Base-by-base conservation (phyloP, 2,329 filamentous ascomycete genomes). In the Phyllosticta citrichinensis region DNA sequence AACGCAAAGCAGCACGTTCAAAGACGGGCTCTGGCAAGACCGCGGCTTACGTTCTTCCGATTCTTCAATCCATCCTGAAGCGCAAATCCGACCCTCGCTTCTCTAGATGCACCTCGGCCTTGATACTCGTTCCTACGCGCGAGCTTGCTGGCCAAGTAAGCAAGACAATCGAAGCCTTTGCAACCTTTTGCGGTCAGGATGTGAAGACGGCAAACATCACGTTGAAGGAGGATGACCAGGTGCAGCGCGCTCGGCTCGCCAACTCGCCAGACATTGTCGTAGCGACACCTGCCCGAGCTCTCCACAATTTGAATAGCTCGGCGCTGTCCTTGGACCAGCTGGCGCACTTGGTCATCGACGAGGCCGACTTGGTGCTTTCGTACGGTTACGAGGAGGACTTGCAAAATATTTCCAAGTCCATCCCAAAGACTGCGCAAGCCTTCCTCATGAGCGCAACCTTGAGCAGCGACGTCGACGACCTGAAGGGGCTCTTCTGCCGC, bases 21-120 rank as follows among this genome's bases (percentile, higher is more conserved):
- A 95, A 93, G 74, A 97, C 94, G 5, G 94, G 94, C 12, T 96
- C 92, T 3, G 94, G 94, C 66, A 99, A 99, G 80, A 99, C 94
- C 11, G 91, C 91, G n/a, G 93, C 94, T 56, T 97, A 97, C 72
- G 79, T 96, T 6, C 81, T 99, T 52, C 94, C 94, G 1, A 82
- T 96, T n/a, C 76, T 99, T 17, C 88, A 96, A 66, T 83, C 84
- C 40, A 89, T 96, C 64, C 77, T 99, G 61, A 89, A 87, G 71
- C 84, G 84, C 66, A 96, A 96, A 75, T 76, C 82, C 67, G 84
- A 85, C 78, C 77, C 78, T 58, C 79, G 82, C 60, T 70, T 79
- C 10, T 72, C 76, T 1, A 76, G 81, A 53, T 79, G 74, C 60
- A 92, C 85, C 3, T 84, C 88, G 2, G 87, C 86, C n/a, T 83